These are phyloP conservation scores for Arthrocladium fulminans DNA, from an alignment of 2,329 filamentous ascomycete genomes.

Conservation along the genomic window DNA sequence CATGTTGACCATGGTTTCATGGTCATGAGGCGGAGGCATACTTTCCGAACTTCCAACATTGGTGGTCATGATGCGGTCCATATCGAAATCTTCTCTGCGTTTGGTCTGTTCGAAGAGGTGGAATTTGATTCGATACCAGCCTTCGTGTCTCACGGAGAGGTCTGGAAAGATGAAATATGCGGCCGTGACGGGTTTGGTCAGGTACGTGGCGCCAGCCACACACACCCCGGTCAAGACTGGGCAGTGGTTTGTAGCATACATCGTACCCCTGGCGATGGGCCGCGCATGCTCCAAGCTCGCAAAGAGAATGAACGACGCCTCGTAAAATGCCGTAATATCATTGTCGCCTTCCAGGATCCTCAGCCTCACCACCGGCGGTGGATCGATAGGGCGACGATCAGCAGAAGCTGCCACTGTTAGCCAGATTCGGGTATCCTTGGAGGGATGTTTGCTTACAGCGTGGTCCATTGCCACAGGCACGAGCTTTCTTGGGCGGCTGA, in stretches of 20 bases:
- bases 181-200: constrained; percentile 69
- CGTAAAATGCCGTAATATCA: constrained; percentile 81
- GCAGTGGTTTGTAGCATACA: constrained; percentile 59
- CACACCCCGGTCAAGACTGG: constrained; percentile 90
- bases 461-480: constrained; percentile 88
- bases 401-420: constrained; percentile 54
- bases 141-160: constrained; percentile 89
- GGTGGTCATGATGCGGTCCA: constrained; percentile 36
- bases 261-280: constrained; percentile 69
- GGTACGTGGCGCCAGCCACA: constrained; percentile 89
- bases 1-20: constrained; percentile 61
- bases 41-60: constrained; percentile 23
- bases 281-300: constrained; percentile 83
- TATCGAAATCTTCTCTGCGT: constrained; percentile 68
- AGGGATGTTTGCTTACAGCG: constrained; percentile 64
- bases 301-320: constrained; percentile 96
- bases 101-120: constrained; percentile 91
- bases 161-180: constrained; percentile 99
- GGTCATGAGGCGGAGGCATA: constrained; percentile 42
- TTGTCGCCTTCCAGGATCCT: constrained; percentile 53
- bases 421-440: constrained; percentile 8
- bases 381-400: constrained; percentile 86
- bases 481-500: constrained; percentile 86
- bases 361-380: constrained; percentile 87
- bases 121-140: constrained; percentile 82